Evolutionary conservation across 495 filamentous ascomycete species (phyloP).

Genomic region (Sporormia fimetaria): DNA sequence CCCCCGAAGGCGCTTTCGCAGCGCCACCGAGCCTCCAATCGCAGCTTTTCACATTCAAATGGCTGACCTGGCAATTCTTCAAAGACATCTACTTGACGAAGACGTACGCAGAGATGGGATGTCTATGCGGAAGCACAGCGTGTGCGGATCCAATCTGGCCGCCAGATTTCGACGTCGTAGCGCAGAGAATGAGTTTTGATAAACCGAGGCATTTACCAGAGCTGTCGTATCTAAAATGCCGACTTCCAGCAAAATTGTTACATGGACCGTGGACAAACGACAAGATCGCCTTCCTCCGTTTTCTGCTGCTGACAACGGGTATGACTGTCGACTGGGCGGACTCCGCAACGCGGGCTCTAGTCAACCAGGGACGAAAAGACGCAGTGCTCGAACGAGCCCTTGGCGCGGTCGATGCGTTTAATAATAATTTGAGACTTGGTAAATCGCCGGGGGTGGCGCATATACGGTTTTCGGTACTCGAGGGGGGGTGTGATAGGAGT

Average conservation of each 20-base stretch:
- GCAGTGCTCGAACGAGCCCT: constrained; percentile 12
- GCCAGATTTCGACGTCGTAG: constrained; percentile 18
- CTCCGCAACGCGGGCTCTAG: neutral
- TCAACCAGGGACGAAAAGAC: constrained; percentile 12
- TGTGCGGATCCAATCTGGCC: constrained; percentile 18
- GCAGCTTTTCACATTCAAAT: constrained; percentile 12
- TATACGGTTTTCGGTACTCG: constrained; percentile 18
- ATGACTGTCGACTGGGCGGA: constrained; percentile 24
- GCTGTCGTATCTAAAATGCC: constrained; percentile 15
- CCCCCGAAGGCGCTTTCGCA: constrained; percentile 1
- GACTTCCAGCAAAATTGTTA: constrained; percentile 18
- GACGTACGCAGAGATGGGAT: constrained; percentile 9
- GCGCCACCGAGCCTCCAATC: constrained; percentile 8
- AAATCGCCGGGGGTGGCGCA: constrained; percentile 10
- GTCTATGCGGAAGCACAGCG: constrained; percentile 16
- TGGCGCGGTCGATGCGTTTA: constrained; percentile 18
- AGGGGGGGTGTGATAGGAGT: constrained; percentile 18
- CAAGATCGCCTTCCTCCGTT: constrained; percentile 18
- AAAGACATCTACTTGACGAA: constrained; percentile 4
- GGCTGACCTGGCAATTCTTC: constrained; percentile 23
- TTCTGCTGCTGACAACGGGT: constrained; percentile 9
- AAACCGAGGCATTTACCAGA: constrained; percentile 17
- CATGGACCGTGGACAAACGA: constrained; percentile 14
- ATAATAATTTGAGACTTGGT: constrained; percentile 20
- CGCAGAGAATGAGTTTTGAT: constrained; percentile 12